Percentiles rank a stretch among this genome's conserved stretches.
These are phyloP conservation scores for Tolypocladium ovalisporum DNA, from an alignment of 2,329 filamentous ascomycete species.

Conservation along the genomic window DNA sequence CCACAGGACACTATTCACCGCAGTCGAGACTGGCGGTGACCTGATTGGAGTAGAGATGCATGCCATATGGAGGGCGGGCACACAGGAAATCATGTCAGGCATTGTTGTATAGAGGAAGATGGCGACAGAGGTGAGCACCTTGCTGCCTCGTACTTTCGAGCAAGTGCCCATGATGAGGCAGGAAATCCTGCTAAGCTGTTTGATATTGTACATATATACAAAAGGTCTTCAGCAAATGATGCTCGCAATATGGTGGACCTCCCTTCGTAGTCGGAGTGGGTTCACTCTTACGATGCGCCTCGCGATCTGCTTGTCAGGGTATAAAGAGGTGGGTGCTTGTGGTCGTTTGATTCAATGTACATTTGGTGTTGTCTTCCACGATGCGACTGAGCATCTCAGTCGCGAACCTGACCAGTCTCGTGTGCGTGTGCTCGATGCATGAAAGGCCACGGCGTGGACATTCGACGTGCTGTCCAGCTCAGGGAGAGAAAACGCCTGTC, in stretches of 20 bases:
- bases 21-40: neutral
- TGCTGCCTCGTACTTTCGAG: neutral
- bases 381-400: neutral
- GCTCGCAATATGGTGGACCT: neutral
- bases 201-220: neutral
- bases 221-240: neutral
- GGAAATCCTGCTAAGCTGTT: neutral
- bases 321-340: neutral
- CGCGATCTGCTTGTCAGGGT: neutral
- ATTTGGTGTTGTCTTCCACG: neutral
- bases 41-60: neutral
- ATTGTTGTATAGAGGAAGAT: neutral
- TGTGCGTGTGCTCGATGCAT: too few species aligned
- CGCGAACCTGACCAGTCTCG: too few species aligned
- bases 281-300: neutral
- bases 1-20: neutral
- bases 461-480: neutral
- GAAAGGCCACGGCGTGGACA: neutral
- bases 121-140: neutral
- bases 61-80: neutral
- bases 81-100: too few species aligned
- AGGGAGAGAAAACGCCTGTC: neutral
- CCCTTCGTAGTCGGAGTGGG: neutral
- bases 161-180: neutral
- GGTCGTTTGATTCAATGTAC: neutral